Conservation (phyloP, 495 filamentous ascomycete species). For the Aspergillus ostianus region DNA sequence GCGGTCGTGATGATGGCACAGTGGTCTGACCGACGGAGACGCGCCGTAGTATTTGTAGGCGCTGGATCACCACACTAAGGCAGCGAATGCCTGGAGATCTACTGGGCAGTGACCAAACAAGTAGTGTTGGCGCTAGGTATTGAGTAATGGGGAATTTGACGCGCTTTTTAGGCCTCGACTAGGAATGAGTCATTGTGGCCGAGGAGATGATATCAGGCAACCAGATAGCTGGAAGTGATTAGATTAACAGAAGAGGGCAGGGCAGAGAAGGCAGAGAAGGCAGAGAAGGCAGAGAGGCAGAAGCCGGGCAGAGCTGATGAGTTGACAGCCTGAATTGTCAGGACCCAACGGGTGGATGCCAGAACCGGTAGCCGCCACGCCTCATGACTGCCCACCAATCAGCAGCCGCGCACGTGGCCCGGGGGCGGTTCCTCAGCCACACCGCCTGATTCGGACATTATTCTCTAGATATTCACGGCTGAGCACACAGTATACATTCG, state of each 20-base stretch:
- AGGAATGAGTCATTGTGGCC: constrained; percentile 13
- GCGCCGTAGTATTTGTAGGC: constrained; percentile 12
- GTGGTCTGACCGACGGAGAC: constrained; percentile 11
- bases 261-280: too few relatives aligned
- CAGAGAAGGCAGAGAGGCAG: too few relatives aligned
- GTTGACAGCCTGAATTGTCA: not conserved
- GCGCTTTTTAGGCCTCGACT: constrained; percentile 15
- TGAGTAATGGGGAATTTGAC: not conserved
- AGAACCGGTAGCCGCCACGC: constrained; percentile 9
- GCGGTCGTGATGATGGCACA: constrained; percentile 7
- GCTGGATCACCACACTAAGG: constrained; percentile 3
- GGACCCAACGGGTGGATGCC: not conserved
- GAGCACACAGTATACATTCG: too few relatives aligned
- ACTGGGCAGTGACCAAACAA: not conserved
- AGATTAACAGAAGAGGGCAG: too few relatives aligned
- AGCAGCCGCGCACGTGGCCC: constrained; percentile 7
- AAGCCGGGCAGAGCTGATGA: not conserved
- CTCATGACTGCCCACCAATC: constrained; percentile 13
- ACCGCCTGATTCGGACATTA: not conserved
- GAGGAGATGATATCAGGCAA: constrained; percentile 15
- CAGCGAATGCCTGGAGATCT: constrained; percentile 4
- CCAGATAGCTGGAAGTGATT: constrained; percentile 4
- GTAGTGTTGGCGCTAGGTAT: not conserved
- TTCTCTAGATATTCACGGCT: too few relatives aligned
- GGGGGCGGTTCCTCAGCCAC: constrained; percentile 9